phyloP scores from a whole-genome alignment of 2,329 filamentous ascomycete species.

The Scytalidium sp. region DNA sequence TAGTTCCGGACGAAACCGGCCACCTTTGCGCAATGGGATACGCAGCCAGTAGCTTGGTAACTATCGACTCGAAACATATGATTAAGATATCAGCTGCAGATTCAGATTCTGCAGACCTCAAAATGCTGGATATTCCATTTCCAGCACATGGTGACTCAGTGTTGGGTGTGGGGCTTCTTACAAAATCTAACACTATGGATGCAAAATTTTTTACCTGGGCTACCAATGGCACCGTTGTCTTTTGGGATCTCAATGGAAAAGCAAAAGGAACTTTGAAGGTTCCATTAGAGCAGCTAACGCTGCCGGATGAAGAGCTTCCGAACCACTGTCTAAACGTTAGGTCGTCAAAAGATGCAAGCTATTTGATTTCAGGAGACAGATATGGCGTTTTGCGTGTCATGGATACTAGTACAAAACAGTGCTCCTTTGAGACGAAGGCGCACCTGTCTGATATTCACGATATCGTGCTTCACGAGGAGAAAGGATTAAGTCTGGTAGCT shows the following conservation, averaged over 20 bases:
- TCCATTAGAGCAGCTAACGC: slow-evolving; percentile 62
- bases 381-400: slow-evolving; percentile 76
- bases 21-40: slow-evolving; percentile 66
- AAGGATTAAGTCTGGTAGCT: slow-evolving; percentile 65
- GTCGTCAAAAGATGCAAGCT: slow-evolving; percentile 57
- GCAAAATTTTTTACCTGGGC: slow-evolving; percentile 91
- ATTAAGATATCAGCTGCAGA: slow-evolving; percentile 56
- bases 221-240: slow-evolving; percentile 71
- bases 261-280: slow-evolving; percentile 63
- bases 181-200: slow-evolving; percentile 54
- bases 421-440: slow-evolving; percentile 73
- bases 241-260: slow-evolving; percentile 76
- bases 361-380: slow-evolving; percentile 81
- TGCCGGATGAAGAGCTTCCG: slow-evolving; percentile 44
- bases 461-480: slow-evolving; percentile 67
- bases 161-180: slow-evolving; percentile 70
- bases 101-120: slow-evolving; percentile 29
- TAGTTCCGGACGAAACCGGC: slow-evolving; percentile 15
- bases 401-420: slow-evolving; percentile 56
- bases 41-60: slow-evolving; percentile 64
- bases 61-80: slow-evolving; percentile 71
- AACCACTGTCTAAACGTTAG: slow-evolving; percentile 61
- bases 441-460: slow-evolving; percentile 84
- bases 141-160: slow-evolving; percentile 62
- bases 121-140: slow-evolving; percentile 46